Evolutionary conservation across 2,329 filamentous ascomycete genomes (phyloP), one percentile per base, ranked within the genome.

Genomic region (Fusarium subtropicale): DNA sequence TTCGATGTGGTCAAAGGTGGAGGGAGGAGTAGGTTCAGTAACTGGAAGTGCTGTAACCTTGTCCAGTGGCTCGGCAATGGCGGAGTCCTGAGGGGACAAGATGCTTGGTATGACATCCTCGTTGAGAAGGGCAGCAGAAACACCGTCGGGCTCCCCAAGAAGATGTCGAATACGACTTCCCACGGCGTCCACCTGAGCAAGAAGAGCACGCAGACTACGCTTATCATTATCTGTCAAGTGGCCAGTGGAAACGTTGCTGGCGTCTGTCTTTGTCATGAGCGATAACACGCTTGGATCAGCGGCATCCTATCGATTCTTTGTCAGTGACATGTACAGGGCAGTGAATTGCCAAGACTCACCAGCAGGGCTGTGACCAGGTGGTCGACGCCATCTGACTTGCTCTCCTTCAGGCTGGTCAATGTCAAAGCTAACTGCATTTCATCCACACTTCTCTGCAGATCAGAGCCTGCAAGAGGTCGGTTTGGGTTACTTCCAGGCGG

Each of bases 391-490:
- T 87, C 81, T 26, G 84, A 82, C 55, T 79, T 79, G 66, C 84
- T 81, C 68, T 83, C 82, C 56, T 82, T 83, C 48, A 92, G 81
- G 65, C 86, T 84, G 45, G 86, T 82, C 33, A 93, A 82, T 64
- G 88, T 89, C 63, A 92, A 83, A 7, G 89, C 90, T 44, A 88
- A 85, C 75, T 92, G 90, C 74, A 91, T 86, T 76, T 92, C 87
- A 54, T 86, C 83, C 22, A 92, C 79, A n/a, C 79, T 82, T 51
- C 80, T 82, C 56, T 80, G 78, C 54, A 77, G 67, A 74, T 81
- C 66, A 71, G 83, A 80, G 66, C 82, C 74, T 50, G 69, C 42
- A 46, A 74, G 53, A 33, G 73, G 73, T 34, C 56, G 65, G 31
- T 39, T 52, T 26, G 54, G 52, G n/a, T 72, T 54, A n/a, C 71